Evolutionary conservation across 116 monocot genomes (phyloP).

Genomic region (Phalaenopsis hybrid): DNA sequence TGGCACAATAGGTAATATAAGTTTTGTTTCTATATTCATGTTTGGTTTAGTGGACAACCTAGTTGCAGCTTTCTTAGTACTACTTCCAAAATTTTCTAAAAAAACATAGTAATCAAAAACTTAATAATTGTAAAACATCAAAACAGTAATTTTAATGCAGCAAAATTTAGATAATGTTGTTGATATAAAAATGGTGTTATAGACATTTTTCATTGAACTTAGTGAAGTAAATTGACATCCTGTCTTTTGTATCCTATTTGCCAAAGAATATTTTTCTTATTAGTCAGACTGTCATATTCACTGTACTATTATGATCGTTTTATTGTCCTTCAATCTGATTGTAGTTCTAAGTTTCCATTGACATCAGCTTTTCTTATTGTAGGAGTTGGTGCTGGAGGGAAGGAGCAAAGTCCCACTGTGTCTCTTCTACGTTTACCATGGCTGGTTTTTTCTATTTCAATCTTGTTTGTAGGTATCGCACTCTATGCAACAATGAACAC

Average conservation of each 20-base stretch:
- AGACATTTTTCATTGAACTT: background rate
- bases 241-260: background rate
- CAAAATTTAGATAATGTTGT: background rate
- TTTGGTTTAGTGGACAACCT: background rate
- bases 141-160: background rate
- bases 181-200: background rate
- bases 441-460: conserved; percentile 50
- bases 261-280: background rate
- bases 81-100: background rate
- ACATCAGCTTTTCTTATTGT: conserved; percentile 15
- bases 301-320: background rate
- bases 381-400: conserved; percentile 93
- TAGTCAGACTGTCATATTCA: background rate
- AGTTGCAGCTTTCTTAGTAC: background rate
- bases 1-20: conserved; percentile 88
- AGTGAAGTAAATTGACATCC: background rate
- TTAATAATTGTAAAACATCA: background rate
- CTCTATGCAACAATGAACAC: conserved; percentile 5
- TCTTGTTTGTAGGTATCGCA: conserved; percentile 99
- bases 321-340: background rate
- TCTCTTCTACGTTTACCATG: conserved; percentile 68
- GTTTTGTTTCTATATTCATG: conserved; percentile 8
- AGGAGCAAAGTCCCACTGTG: conserved; percentile 61
- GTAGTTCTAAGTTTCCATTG: background rate
- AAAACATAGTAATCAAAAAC: background rate